Base-by-base conservation (phyloP, 1,284 basidiomycete species). In the Volvariella volvacea region DNA sequence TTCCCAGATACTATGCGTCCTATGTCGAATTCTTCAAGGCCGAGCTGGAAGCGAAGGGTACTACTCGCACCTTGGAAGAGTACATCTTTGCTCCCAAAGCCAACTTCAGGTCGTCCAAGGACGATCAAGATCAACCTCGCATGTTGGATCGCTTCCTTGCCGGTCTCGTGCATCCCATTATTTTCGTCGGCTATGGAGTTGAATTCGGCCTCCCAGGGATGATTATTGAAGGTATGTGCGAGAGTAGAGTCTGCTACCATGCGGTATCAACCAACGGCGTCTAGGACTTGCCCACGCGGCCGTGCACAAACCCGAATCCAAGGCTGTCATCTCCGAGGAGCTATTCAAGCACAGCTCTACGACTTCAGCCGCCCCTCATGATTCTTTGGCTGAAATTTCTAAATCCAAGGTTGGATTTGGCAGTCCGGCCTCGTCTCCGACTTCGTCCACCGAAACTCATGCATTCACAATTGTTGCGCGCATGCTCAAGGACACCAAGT, bases 201-300 rank as follows among this genome's bases (percentile, higher is more conserved):
- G 81, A 84, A 51, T 81, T 83, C 47, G 70, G 69, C 2, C 47
- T 80, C 12, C 66, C 65, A 4, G 80, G 80, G 3, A 66, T 80
- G 49, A 57, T 77, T 10, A 71, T 72, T 1, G 78, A 82, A 68
- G 79, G 80, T 77, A 43, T 12, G 17, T 45, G 36, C 17, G 44
- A 32, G 20, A 39, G 37, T n/a, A n/a, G n/a, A n/a, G n/a, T n/a
- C n/a, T n/a, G n/a, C n/a, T n/a, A n/a, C n/a, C 7, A 54, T 43
- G 16, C 46, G 43, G 46, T 38, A 41, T 48, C 9, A 32, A 34
- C 16, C 21, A 3, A n/a, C n/a, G n/a, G 3, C 30, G n/a, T 49
- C 15, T 40, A 70, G 68, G 65, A 22, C 51, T 71, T 10, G 60
- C 67, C 2, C 60, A 63, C 50, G 48, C 59, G 1, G 60, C 65